Evolutionary conservation across 192 early-diverging fungal species (phyloP).

Genomic region (Funneliformis mosseae): DNA sequence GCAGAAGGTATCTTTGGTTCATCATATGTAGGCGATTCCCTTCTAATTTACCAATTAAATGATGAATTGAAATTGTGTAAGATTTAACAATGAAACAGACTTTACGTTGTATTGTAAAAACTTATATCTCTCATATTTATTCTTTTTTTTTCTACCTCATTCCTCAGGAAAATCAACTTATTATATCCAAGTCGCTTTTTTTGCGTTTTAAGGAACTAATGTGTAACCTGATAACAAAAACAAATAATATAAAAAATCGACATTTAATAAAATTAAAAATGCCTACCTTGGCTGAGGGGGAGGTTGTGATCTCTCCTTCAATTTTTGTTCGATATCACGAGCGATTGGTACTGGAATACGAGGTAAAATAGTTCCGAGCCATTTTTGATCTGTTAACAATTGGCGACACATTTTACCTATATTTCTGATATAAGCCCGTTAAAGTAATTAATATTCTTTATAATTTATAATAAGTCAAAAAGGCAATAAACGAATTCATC

Average conservation of each 20-base stretch:
- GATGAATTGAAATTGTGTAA: background rate
- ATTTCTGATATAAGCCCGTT: conserved; percentile 50
- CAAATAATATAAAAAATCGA: background rate
- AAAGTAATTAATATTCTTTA: background rate
- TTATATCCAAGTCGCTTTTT: conserved; percentile 23
- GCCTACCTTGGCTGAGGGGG: conserved; percentile 20
- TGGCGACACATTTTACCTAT: conserved; percentile 70
- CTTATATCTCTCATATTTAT: background rate
- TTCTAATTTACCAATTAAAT: conserved; percentile 3
- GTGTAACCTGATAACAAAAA: conserved; percentile 11
- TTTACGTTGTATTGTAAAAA: conserved; percentile 26
- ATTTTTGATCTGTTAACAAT: conserved; percentile 77
- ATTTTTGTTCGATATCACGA: conserved; percentile 67
- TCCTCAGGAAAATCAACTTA: conserved; percentile 25
- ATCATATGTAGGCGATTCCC: conserved; percentile 31
- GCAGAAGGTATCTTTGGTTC: background rate
- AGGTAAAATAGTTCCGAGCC: conserved; percentile 76
- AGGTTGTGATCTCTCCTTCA: conserved; percentile 42
- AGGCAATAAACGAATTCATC: background rate
- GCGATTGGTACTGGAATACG: conserved; percentile 83
- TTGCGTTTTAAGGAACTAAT: conserved; percentile 10
- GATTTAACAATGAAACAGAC: background rate
- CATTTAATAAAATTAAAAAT: background rate
- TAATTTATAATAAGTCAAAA: background rate
- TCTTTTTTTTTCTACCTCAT: conserved; percentile 35